Percentiles rank a stretch among this genome's conserved stretches.
These are phyloP conservation scores for Phanerochaete carnosa DNA, from an alignment of 768 basidiomycete genomes.

Conservation along the genomic window DNA sequence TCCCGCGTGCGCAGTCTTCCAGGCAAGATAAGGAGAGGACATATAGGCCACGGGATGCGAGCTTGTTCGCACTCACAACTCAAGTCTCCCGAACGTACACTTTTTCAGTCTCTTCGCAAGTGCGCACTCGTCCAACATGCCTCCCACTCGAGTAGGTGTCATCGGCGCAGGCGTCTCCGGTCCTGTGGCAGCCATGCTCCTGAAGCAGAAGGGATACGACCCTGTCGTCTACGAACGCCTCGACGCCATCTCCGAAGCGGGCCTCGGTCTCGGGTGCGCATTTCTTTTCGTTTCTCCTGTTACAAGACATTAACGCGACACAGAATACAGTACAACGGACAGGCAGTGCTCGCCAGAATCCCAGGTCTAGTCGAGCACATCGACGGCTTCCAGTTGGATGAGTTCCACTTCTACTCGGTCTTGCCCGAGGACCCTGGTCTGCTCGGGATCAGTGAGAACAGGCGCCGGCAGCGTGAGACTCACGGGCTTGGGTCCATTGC, in stretches of 20 bases:
- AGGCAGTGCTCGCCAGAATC: conserved; percentile 7
- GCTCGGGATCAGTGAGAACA: not conserved
- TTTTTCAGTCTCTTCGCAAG: too few species aligned
- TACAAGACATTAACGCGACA: not conserved
- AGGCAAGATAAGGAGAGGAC: too few species aligned
- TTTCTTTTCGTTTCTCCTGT: not conserved
- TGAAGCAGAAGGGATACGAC: conserved; percentile 4
- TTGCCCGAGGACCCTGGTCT: conserved; percentile 10
- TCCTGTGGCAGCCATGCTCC: not conserved
- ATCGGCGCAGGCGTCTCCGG: conserved; percentile 4
- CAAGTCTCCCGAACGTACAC: too few species aligned
- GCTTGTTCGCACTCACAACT: too few species aligned
- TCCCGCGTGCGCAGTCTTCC: too few species aligned
- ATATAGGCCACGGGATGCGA: too few species aligned
- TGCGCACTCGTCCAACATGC: not conserved
- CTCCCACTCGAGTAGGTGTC: not conserved
- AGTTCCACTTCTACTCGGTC: conserved; percentile 7
- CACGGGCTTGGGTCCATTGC: not conserved
- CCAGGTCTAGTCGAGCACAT: conserved; percentile 10
- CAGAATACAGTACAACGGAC: conserved; percentile 1
- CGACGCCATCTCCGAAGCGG: conserved; percentile 16
- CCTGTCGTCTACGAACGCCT: conserved; percentile 6
- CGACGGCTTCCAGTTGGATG: not conserved
- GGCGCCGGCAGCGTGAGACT: not conserved
- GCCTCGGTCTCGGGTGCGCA: conserved; percentile 30